Conservation (phyloP, 345 rosid species). For the Euclidium syriacum region DNA sequence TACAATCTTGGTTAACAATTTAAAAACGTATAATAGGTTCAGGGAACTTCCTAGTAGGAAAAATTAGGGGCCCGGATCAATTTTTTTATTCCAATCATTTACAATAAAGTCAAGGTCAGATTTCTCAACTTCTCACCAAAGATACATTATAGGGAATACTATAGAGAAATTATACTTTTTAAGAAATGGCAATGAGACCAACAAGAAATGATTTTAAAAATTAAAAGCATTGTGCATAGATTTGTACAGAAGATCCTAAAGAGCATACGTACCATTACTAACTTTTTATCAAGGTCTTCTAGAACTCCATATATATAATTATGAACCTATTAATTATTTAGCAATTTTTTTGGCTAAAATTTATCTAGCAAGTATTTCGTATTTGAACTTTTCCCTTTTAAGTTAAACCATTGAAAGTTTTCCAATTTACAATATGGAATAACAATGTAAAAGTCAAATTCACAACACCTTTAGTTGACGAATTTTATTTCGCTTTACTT, state of each 20-base stretch:
- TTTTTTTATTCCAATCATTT: not conserved
- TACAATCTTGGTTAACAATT: not conserved
- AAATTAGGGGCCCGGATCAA: not conserved
- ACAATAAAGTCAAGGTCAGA: slow-evolving; percentile 10
- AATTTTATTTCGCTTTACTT: slow-evolving; percentile 15
- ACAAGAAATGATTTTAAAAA: not conserved
- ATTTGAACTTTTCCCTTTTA: not conserved
- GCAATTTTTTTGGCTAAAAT: not conserved
- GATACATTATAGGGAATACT: too few relatives aligned
- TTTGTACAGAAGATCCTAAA: slow-evolving; percentile 14
- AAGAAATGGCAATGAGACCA: not conserved
- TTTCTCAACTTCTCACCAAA: slow-evolving; percentile 19
- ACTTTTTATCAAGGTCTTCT: slow-evolving; percentile 14
- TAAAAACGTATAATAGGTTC: not conserved
- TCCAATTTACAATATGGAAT: not conserved
- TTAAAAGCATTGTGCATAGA: slow-evolving; percentile 11
- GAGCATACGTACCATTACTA: not conserved
- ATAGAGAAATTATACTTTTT: not conserved
- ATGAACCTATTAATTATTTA: not conserved
- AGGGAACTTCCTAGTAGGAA: not conserved
- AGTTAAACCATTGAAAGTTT: too few relatives aligned
- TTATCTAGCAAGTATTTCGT: not conserved
- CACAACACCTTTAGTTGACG: slow-evolving; percentile 23
- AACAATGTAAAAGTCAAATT: slow-evolving; percentile 3
- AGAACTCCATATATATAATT: slow-evolving; percentile 5